Evolutionary conservation across 208 protist genomes (phyloP).

Genomic region (Crithidia thermophila): DNA sequence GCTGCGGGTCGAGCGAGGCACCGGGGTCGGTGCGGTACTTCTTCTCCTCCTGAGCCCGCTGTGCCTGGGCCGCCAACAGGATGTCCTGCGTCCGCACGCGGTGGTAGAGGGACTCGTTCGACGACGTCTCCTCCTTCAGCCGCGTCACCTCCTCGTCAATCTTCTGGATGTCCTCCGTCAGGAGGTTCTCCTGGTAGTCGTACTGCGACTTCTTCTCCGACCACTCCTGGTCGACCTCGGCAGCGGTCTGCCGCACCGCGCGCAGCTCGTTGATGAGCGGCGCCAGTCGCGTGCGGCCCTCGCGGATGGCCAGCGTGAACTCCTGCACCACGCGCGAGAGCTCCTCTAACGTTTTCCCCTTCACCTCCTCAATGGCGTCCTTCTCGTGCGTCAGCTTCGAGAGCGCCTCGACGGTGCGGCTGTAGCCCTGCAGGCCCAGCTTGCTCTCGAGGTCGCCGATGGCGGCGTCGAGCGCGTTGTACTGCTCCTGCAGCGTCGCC

Average conservation of each 20-base stretch:
- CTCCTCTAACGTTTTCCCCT: conserved; percentile 91
- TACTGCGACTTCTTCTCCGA: conserved; percentile 85
- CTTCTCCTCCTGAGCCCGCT: conserved; percentile 63
- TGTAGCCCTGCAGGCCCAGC: conserved; percentile 88
- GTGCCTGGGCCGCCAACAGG: conserved; percentile 48
- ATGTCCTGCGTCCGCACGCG: conserved; percentile 65
- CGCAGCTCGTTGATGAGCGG: conserved; percentile 92
- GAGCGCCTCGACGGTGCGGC: conserved; percentile 77
- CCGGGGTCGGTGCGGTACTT: conserved; percentile 35
- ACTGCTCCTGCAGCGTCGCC: conserved; percentile 71
- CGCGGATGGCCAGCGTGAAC: conserved; percentile 83
- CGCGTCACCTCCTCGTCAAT: conserved; percentile 79
- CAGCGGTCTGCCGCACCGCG: conserved; percentile 73
- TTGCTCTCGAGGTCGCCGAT: conserved; percentile 86
- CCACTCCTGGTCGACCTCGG: conserved; percentile 89
- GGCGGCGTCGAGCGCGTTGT: conserved; percentile 64
- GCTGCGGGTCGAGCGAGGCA: conserved; percentile 58
- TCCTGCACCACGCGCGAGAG: conserved; percentile 89
- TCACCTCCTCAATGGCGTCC: conserved; percentile 84
- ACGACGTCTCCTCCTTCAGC: conserved; percentile 68
- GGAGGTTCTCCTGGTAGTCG: conserved; percentile 79
- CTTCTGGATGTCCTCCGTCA: conserved; percentile 89
- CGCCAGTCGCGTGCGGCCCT: conserved; percentile 81
- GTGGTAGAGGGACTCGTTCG: conserved; percentile 89
- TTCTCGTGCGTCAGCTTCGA: conserved; percentile 84